Evolutionary conservation across 768 basidiomycete species (phyloP), one percentile per base, ranked within the genome.

Genomic region (Lentinus brumalis): DNA sequence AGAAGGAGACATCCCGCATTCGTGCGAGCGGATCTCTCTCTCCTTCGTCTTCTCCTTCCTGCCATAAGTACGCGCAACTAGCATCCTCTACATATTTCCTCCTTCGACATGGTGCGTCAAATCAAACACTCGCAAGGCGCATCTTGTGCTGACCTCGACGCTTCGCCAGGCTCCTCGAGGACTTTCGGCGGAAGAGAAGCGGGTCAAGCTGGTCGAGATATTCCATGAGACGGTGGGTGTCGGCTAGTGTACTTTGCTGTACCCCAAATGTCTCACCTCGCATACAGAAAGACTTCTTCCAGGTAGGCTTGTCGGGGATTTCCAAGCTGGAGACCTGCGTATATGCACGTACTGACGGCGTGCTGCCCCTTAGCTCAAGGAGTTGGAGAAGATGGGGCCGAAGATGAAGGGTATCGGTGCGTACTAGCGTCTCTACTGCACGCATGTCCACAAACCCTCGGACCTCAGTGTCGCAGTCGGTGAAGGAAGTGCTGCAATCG

Each of bases 401-500:
- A 96, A 95, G 73, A 78, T 90, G 78, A 96, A 96, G 70, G 94
- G 94, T 21, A 94, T 97, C 54, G 91, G 93, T 93, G 74, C 60
- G 74, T 64, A 32, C 8, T 12, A 7, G 21, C 10, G 1, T 10
- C 9, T 4, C 29, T 51, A 14, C 41, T 8, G 29, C 18, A 5
- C 40, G 10, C 3, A 9, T 26, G n/a, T 52, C 15, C 55, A 44
- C 10, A 26, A 30, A 16, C 16, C 12, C 8, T 14, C 30, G 30
- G 59, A 21, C 47, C 56, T 18, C 62, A 94, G 95, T 96, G 1
- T 87, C 89, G 10, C 95, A 96, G 72, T 87, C 89, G 2, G 91
- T 98, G 42, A 97, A 97, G 70, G 95, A 98, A 66, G 89, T 96
- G 0, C 74, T 97, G 2, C 91, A 94, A 67, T 88, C 89, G 2